A percentile compares a stretch with the other conserved stretches of the same genome.
phyloP scores from a whole-genome alignment of 2,329 filamentous ascomycete species.

The Monosporascus sp. region DNA sequence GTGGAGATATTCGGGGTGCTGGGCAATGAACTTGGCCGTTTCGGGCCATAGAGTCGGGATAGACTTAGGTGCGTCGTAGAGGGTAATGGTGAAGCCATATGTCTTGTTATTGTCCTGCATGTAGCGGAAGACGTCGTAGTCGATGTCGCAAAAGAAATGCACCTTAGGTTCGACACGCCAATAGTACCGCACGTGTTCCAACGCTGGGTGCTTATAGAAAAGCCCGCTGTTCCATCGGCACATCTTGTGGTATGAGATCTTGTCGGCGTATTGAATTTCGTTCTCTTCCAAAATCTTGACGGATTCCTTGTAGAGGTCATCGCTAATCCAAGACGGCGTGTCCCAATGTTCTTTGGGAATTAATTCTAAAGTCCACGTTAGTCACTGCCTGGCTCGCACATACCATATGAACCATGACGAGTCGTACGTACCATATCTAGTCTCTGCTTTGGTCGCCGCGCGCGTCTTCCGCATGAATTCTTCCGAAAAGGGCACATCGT shows the following conservation, averaged over 20 bases:
- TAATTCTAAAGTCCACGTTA: slow-evolving; percentile 53
- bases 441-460: slow-evolving; percentile 81
- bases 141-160: slow-evolving; percentile 97
- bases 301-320: slow-evolving; percentile 79
- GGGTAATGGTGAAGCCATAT: slow-evolving; percentile 96
- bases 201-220: slow-evolving; percentile 93
- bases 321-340: slow-evolving; percentile 85
- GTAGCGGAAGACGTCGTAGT: slow-evolving; percentile 97
- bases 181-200: slow-evolving; percentile 81
- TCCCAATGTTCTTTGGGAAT: slow-evolving; percentile 97
- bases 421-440: slow-evolving; percentile 62
- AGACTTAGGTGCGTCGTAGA: slow-evolving; percentile 86
- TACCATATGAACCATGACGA: not conserved
- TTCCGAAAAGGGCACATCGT: slow-evolving; percentile 86
- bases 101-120: slow-evolving; percentile 99
- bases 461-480: slow-evolving; percentile 84
- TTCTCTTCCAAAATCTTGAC: slow-evolving; percentile 76
- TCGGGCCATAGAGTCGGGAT: slow-evolving; percentile 93
- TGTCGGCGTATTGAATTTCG: slow-evolving; percentile 83
- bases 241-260: slow-evolving; percentile 96
- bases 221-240: slow-evolving; percentile 98
- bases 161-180: slow-evolving; percentile 99
- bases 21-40: slow-evolving; percentile 81
- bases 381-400: slow-evolving; percentile 11
- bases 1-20: slow-evolving; percentile 76